A percentile compares a stretch with the other conserved stretches of the same genome.
Evolutionary conservation across 2,329 filamentous ascomycete species (phyloP).

Genomic region (Aureobasidium sp.): DNA sequence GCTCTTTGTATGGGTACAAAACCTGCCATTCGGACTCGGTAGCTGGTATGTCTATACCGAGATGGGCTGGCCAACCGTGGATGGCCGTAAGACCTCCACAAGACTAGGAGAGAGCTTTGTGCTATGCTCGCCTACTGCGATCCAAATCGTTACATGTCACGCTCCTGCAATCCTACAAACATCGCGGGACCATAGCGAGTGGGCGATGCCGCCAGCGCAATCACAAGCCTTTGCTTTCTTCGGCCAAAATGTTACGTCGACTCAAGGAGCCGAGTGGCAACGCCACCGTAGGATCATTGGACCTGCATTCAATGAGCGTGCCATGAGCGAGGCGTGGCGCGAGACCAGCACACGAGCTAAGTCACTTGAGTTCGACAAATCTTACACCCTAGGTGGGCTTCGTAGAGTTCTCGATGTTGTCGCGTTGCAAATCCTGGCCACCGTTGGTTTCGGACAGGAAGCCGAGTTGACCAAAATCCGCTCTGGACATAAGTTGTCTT

Average conservation of each 20-base stretch:
- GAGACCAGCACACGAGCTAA: conserved; percentile 15
- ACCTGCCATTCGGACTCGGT: background rate
- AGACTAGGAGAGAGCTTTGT: background rate
- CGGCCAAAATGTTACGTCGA: conserved; percentile 20
- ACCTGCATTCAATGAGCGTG: conserved; percentile 25
- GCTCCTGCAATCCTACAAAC: background rate
- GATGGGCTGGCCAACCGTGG: background rate
- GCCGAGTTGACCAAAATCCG: too few species aligned
- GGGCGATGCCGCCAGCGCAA: background rate
- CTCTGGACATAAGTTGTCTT: background rate
- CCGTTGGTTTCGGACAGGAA: background rate
- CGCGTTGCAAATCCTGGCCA: background rate
- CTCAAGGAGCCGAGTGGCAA: conserved; percentile 21
- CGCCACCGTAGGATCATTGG: conserved; percentile 25
- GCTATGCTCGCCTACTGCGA: background rate
- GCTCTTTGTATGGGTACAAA: background rate
- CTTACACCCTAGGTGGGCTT: background rate
- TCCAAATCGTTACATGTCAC: background rate
- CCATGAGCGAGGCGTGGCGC: conserved; percentile 24
- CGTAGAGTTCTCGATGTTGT: background rate
- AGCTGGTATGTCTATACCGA: background rate
- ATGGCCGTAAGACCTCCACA: background rate
- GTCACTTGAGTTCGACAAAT: background rate
- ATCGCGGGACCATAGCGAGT: background rate
- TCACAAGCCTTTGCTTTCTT: conserved; percentile 13